Evolutionary conservation across 768 basidiomycete genomes (phyloP).

Genomic region (Termitomyces titanicus): DNA sequence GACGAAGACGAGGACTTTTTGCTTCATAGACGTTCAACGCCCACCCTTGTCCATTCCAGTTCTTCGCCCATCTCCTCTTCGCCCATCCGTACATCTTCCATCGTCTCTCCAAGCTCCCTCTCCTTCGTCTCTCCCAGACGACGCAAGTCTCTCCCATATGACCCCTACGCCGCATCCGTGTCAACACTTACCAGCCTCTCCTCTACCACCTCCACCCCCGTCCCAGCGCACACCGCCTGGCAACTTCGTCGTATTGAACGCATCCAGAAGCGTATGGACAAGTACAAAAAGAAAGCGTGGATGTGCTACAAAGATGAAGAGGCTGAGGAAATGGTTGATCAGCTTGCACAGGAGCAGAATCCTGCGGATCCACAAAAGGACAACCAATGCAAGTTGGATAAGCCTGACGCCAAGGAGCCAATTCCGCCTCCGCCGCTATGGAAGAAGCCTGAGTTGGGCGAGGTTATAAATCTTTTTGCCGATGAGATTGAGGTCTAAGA

Average conservation of each 20-base stretch:
- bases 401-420: background rate
- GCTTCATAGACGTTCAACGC: slow-evolving; percentile 4
- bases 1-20: slow-evolving; percentile 6
- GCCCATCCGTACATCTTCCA: slow-evolving; percentile 9
- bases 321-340: slow-evolving; percentile 19
- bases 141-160: slow-evolving; percentile 4
- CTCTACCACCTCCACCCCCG: slow-evolving; percentile 15
- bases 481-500: slow-evolving; percentile 26
- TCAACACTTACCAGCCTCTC: slow-evolving; percentile 13
- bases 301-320: slow-evolving; percentile 27
- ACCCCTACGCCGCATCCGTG: slow-evolving; percentile 12
- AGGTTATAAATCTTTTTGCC: slow-evolving; percentile 26
- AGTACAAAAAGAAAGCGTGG: slow-evolving; percentile 29
- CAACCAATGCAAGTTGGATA: slow-evolving; percentile 2
- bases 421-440: background rate
- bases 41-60: slow-evolving; percentile 3
- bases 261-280: slow-evolving; percentile 28
- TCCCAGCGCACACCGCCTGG: slow-evolving; percentile 31
- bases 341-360: slow-evolving; percentile 5
- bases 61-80: slow-evolving; percentile 12
- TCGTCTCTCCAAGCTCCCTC: slow-evolving; percentile 1
- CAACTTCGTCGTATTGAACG: slow-evolving; percentile 32
- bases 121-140: slow-evolving; percentile 2
- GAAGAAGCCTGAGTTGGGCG: slow-evolving; percentile 15
- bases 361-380: background rate